Conservation (phyloP, 2,329 filamentous ascomycete species). For the Exophiala bonariae region DNA sequence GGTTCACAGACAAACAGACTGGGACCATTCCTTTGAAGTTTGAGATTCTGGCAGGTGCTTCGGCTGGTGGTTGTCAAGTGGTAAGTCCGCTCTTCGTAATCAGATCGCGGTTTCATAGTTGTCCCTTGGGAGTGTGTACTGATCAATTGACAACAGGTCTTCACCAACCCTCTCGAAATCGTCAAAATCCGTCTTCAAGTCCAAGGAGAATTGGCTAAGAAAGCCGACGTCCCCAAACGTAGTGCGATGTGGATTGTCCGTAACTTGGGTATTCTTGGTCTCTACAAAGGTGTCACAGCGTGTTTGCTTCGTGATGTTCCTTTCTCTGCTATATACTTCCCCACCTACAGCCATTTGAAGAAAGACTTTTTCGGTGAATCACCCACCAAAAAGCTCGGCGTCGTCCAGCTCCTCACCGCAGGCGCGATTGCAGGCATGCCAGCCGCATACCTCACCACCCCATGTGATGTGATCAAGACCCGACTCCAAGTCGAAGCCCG, state of each 20-base stretch:
- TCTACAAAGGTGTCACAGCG: constrained; percentile 95
- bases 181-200: constrained; percentile 99
- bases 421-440: constrained; percentile 94
- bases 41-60: constrained; percentile 85
- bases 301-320: constrained; percentile 95
- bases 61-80: constrained; percentile 92
- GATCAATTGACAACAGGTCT: too few species aligned
- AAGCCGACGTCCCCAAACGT: constrained; percentile 76
- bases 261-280: constrained; percentile 87
- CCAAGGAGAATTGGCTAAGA: constrained; percentile 93
- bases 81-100: constrained; percentile 57
- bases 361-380: constrained; percentile 88
- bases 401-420: constrained; percentile 87
- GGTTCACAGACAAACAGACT: constrained; percentile 71
- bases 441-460: constrained; percentile 90
- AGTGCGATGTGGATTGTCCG: constrained; percentile 97
- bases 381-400: constrained; percentile 76
- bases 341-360: constrained; percentile 92
- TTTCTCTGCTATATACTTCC: constrained; percentile 99
- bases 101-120: constrained; percentile 6
- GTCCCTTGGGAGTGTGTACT: too few species aligned
- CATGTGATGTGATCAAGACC: constrained; percentile 99
- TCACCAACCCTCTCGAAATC: constrained; percentile 97
- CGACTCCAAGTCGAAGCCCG: constrained; percentile 95
- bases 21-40: constrained; percentile 68